Evolutionary conservation across 2,329 filamentous ascomycete species (phyloP), one percentile per base, ranked within the genome.

Genomic region (Ophiosphaerella korrae): DNA sequence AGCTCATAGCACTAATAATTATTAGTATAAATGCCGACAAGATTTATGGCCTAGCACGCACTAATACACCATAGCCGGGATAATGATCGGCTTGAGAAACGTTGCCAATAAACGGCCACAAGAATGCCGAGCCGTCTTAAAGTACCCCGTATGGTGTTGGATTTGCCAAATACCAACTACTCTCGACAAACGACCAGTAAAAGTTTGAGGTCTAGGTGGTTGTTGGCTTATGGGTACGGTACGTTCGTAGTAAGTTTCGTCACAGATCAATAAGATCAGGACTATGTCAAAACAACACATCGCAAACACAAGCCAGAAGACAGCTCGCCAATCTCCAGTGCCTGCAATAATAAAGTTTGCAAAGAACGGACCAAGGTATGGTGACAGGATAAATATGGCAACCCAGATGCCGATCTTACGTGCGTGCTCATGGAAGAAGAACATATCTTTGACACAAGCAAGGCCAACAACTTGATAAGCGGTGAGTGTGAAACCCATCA

Each of bases 341-440:
- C 57, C 57, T 0, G 60, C 58, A 35, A 70, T 60, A 42, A 66
- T 63, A 42, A 66, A 66, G 46, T 64, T 66, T 7, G 52, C 57
- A 34, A 72, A 56, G 46, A 70, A 70, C 1, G 69, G 68, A 1
- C 67, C 68, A 5, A 71, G 56, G 45, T 70, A 72, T 2, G 69
- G 69, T 26, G 53, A 69, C 7, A 67, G 50, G 37, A 71, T 63
- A 46, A 63, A 64, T 8, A 64, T 53, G 24, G 61, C 58, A 9
- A 58, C 59, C 68, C 68, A 72, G 42, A 73, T 63, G 16, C 69
- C 71, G 48, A 72, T 66, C 41, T 70, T 72, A 6, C 70, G 56
- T 2, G 70, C 66, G 38, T 68, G 70, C 45, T 74, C 70, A 39
- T 74, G 69, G 55, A 73, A 73, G 61, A 62, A 74, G 57, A 73